phyloP scores from a whole-genome alignment of 306 rosid species.

The Mimosa bimucronata region DNA sequence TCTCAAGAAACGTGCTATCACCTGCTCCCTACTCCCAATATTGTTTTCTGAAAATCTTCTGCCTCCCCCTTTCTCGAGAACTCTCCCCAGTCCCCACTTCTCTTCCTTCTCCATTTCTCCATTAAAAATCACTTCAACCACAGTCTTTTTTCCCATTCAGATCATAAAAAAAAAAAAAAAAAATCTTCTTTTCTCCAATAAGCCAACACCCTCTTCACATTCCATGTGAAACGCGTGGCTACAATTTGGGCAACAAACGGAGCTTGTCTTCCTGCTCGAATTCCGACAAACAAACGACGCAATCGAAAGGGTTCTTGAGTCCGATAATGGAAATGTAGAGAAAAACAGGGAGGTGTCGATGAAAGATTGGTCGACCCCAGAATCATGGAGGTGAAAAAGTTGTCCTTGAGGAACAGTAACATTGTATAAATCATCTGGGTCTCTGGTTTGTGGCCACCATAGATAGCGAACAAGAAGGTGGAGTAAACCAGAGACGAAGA shows the following conservation, averaged over 20 bases:
- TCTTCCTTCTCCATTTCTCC: no score
- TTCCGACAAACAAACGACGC: slow-evolving; percentile 93
- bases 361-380: slow-evolving; percentile 95
- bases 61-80: no score
- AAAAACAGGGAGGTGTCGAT: slow-evolving; percentile 89
- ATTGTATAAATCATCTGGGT: slow-evolving; percentile 64
- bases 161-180: no score
- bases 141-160: no score
- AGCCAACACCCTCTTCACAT: no score
- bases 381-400: slow-evolving; percentile 90
- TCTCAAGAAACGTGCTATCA: no score
- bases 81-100: no score
- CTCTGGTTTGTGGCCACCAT: slow-evolving; percentile 59
- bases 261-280: slow-evolving; percentile 86
- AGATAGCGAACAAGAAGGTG: slow-evolving; percentile 88
- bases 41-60: no score
- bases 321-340: slow-evolving; percentile 80
- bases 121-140: no score
- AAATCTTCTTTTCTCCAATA: no score
- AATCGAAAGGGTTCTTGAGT: slow-evolving; percentile 75
- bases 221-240: slow-evolving; percentile 95
- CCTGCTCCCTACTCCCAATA: no score
- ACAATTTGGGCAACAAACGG: slow-evolving; percentile 83
- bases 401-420: slow-evolving; percentile 91
- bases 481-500: slow-evolving; percentile 92